A percentile compares a stretch with the other conserved stretches of the same genome.
Evolutionary conservation across 2,329 filamentous ascomycete genomes (phyloP).

Genomic region (Thielaviopsis ethacetica): DNA sequence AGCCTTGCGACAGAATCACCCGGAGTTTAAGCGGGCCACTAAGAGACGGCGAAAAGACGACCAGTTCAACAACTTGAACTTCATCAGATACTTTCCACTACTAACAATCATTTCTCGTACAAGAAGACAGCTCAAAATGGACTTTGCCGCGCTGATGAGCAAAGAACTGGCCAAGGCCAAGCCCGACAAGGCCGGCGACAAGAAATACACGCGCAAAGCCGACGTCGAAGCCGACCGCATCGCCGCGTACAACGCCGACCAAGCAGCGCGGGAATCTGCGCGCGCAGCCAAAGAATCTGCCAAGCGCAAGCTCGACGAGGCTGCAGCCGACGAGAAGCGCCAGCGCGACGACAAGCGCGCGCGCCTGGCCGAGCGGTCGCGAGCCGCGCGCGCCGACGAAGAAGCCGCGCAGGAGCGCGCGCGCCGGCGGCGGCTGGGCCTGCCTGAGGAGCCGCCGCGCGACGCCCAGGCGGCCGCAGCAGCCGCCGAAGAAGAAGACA

Average conservation of each 20-base stretch:
- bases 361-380: constrained; percentile 66
- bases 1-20: neutral
- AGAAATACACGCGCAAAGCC: constrained; percentile 73
- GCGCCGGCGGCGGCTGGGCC: constrained; percentile 58
- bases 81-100: too few species aligned
- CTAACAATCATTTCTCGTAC: too few species aligned
- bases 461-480: constrained; percentile 23
- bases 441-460: constrained; percentile 51
- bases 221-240: constrained; percentile 73
- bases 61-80: too few species aligned
- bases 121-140: too few species aligned
- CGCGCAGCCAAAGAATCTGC: constrained; percentile 52
- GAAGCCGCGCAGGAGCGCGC: constrained; percentile 57
- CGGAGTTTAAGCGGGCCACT: constrained; percentile 1
- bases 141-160: constrained; percentile 88
- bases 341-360: constrained; percentile 68
- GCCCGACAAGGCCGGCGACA: constrained; percentile 24
- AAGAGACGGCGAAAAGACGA: too few species aligned
- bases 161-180: constrained; percentile 80
- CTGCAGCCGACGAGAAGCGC: constrained; percentile 53
- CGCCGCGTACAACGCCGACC: constrained; percentile 66
- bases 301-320: constrained; percentile 83
- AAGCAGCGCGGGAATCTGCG: constrained; percentile 55
- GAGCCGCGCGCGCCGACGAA: constrained; percentile 49
- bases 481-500: constrained; percentile 24